Evolutionary conservation across 768 basidiomycete genomes (phyloP), one percentile per base, ranked within the genome.

Genomic region (Amanita exitialis): DNA sequence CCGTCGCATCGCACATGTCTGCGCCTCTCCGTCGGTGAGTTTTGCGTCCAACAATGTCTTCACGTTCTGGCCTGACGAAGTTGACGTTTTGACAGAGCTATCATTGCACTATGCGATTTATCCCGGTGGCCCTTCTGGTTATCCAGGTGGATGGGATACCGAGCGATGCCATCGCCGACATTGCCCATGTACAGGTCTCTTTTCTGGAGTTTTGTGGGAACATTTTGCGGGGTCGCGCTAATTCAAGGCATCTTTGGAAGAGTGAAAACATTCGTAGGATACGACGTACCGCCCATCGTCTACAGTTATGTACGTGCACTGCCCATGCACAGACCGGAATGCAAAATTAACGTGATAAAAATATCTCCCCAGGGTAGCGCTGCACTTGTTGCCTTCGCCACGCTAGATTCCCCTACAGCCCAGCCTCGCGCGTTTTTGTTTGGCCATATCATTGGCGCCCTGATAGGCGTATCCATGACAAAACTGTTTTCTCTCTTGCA

Each of bases 151-250:
- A 57, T 75, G 7, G 75, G 75, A 1, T 74, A 74, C 56, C 69
- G 73, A 27, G 57, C 64, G 10, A 48, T 55, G 4, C 65, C 66
- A 8, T 67, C 66, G 4, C 58, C 64, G 1, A 62, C 63, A 39
- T 55, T 47, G 1, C 62, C 69, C 0, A 56, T 67, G 28, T 66
- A 71, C 54, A 59, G 69, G n/a, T 55, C 74, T 16, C 75, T 70
- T 69, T 34, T 75, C 4, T 79, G 76, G 76, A 73, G 76, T 0
- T 79, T 77, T 56, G 57, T 79, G 13, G 76, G 71, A 27, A 69
- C 78, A 1, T 78, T 79, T 57, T 67, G 67, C 44, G 75, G 73
- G 3, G 67, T 79, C 47, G 66, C 75, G 0, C 53, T 73, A 37
- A 67, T 80, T 42, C 77, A 79, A 52, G 75, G 69, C 5, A 58